Evolutionary conservation across 2,329 filamentous ascomycete genomes (phyloP).

Genomic region (Basipetospora chlamydospora): DNA sequence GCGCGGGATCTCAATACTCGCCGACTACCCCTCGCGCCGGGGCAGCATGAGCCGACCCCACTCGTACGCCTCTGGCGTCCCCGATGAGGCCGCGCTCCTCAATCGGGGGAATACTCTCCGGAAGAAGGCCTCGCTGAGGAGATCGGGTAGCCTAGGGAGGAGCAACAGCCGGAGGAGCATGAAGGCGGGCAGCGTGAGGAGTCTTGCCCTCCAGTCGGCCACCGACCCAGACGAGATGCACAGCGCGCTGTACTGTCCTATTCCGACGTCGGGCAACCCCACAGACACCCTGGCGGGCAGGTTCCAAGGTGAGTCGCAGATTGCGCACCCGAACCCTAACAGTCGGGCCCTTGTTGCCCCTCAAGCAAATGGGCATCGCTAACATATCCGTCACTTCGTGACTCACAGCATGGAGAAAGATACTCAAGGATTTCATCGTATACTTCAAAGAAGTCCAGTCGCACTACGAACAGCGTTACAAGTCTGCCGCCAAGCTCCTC

Average conservation of each 20-base stretch:
- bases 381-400: too few relatives aligned
- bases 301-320: constrained; percentile 59
- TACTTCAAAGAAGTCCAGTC: constrained; percentile 88
- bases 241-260: constrained; percentile 78
- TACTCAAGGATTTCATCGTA: constrained; percentile 83
- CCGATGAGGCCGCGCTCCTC: constrained; percentile 28
- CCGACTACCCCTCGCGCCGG: constrained; percentile 19
- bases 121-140: constrained; percentile 71
- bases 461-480: constrained; percentile 75
- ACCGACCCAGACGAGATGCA: constrained; percentile 56
- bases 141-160: constrained; percentile 60
- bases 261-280: constrained; percentile 74
- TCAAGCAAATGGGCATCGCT: too few relatives aligned
- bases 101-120: constrained; percentile 59
- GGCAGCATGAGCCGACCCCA: constrained; percentile 42
- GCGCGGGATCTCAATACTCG: constrained; percentile 49
- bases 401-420: constrained; percentile 71
- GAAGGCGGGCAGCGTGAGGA: constrained; percentile 75
- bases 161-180: constrained; percentile 69
- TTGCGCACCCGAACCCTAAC: too few relatives aligned
- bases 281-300: constrained; percentile 77
- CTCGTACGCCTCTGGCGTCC: constrained; percentile 38
- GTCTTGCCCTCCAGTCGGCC: constrained; percentile 56
- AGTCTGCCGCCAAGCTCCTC: constrained; percentile 67
- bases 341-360: too few relatives aligned